These are phyloP conservation scores for Metarhizium guizhouense DNA, from an alignment of 2,329 filamentous ascomycete genomes.

Conservation along the genomic window DNA sequence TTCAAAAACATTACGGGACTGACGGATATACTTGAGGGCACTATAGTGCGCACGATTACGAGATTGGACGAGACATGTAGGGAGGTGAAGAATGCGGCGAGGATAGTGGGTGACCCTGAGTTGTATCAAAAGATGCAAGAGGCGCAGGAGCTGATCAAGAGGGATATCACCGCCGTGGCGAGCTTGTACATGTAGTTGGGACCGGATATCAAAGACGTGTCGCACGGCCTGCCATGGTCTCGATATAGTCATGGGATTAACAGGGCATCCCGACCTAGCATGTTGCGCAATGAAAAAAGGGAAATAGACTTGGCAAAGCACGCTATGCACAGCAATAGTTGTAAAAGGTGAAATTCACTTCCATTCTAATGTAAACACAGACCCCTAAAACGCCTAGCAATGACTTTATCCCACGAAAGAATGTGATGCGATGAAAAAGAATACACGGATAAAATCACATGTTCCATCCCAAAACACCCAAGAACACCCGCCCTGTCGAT, in stretches of 20 bases:
- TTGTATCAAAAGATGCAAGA: conserved; percentile 95
- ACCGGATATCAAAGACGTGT: not conserved
- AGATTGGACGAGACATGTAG: conserved; percentile 91
- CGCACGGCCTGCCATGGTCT: not conserved
- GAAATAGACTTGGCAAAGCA: not conserved
- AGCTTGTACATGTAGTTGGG: conserved; percentile 68
- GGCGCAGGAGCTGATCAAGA: conserved; percentile 95
- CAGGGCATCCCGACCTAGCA: no score
- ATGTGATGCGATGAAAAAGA: not conserved
- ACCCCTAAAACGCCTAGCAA: conserved; percentile 8
- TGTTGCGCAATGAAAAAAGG: no score
- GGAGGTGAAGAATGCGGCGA: conserved; percentile 93
- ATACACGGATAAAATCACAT: not conserved
- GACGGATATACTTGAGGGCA: conserved; percentile 94
- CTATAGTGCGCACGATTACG: conserved; percentile 91
- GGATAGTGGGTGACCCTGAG: conserved; percentile 88
- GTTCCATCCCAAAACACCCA: not conserved
- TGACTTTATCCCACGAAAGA: not conserved
- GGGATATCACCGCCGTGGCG: conserved; percentile 86
- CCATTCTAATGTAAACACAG: conserved; percentile 1
- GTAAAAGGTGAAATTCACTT: not conserved
- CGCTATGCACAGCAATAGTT: not conserved
- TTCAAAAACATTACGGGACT: conserved; percentile 96
- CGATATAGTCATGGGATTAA: not conserved
- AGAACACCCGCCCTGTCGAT: not conserved